Evolutionary conservation across 2,329 filamentous ascomycete species (phyloP), one percentile per base, ranked within the genome.

Genomic region (Penicillium expansum): DNA sequence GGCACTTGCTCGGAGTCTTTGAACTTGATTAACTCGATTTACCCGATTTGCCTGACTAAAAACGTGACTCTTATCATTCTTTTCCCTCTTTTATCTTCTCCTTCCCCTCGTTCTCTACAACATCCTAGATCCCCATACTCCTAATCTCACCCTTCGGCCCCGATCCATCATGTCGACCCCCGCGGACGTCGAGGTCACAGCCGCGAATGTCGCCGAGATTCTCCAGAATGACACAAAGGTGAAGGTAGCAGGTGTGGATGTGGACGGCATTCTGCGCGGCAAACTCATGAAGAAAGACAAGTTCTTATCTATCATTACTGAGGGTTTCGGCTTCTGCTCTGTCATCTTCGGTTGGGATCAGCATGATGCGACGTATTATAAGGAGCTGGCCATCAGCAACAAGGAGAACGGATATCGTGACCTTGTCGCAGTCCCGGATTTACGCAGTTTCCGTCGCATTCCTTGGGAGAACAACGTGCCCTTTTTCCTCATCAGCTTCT

Each of bases 291-390:
- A 91, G 67, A 96, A 96, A 82, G 89, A 88, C 72, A 96, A 97
- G 78, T 96, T 97, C 75, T 79, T 96, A 37, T 91, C 89, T 30
- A 84, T 96, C 52, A 88, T 87, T n/a, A 76, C 84, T 41, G 83
- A 86, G 43, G 92, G 92, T 50, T 96, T 96, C 67, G 92, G 92
- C 52, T 96, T 96, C 80, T 96, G 92, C 80, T 94, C 90, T 20
- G 91, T 96, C 64, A 86, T 96, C 63, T 96, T 96, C 69, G 92
- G 92, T 72, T 96, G 92, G 92, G 92, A 97, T 76, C 96, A 96
- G 91, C 92, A 97, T 75, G 92, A 97, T 70, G 82, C 86, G 78
- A 95, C 91, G 11, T 97, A 96, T 74, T 87, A 90, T 72, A 86
- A 83, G 66, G 92, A 96, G 76, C 83, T 96, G 62, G 84, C 84